Evolutionary conservation across 1,284 basidiomycete genomes (phyloP), one percentile per base, ranked within the genome.

Genomic region (Exsudoporus floridanus): DNA sequence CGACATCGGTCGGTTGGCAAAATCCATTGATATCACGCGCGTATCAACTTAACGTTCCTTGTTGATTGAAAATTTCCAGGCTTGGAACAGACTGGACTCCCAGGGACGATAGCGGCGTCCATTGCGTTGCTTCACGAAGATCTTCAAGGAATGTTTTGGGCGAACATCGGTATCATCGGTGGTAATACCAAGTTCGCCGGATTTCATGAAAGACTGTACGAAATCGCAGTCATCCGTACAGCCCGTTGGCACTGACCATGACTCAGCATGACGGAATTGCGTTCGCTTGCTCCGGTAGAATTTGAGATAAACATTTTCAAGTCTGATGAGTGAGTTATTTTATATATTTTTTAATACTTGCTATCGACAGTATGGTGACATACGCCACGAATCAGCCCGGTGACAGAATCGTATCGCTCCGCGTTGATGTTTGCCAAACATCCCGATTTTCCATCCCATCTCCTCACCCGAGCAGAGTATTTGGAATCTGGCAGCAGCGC

Each of bases 61-160:
- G 25, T 44, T 42, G 27, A 46, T 47, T 27, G 37, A 35, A 59
- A 42, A 19, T 52, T 56, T 47, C 50, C 70, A 93, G 92, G 92
- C 5, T 72, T 98, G 38, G 80, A 86, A 12, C 94, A 97, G 66
- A 77, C 80, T 18, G 92, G 94, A 1, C 73, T 98, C 16, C 77
- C 92, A 23, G 80, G 81, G 50, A 84, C 88, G 6, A 82, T 97
- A 50, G 86, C 88, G 33, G 66, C 81, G 52, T 86, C 88, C 51
- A 93, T 98, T 64, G 75, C 79, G 1, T 72, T 79, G 31, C 79
- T 94, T 55, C 90, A 90, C 0, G 75, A 80, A 45, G 90, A 93
- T 61, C 63, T 94, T 33, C 90, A 86, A 60, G 93, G 91, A 25
- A 83, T 97, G 84, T 94, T 94, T 71, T 98, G 94, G 94, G 83